Conservation (phyloP, 2,329 filamentous ascomycete species). For the Nemania sp. region DNA sequence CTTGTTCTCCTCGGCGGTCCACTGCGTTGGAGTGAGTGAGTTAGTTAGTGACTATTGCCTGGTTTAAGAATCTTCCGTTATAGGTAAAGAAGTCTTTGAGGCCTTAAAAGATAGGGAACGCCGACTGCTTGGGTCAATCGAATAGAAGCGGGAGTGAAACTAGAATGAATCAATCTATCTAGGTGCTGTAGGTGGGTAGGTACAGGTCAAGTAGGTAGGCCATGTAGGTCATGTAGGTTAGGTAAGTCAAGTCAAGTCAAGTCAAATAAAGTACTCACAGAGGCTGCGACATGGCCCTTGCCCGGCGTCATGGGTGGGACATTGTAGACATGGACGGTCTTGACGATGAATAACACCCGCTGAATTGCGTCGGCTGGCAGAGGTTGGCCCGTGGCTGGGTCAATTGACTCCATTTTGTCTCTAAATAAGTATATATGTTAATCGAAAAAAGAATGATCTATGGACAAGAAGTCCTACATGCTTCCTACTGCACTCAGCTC, state of each 20-base stretch:
- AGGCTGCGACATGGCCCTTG: constrained; percentile 80
- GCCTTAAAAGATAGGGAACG: not conserved
- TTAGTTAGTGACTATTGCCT: constrained; percentile 27
- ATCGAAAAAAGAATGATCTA: constrained; percentile 4
- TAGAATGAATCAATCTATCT: constrained; percentile 14
- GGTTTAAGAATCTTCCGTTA: not conserved
- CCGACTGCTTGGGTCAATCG: too few relatives aligned
- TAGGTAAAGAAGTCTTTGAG: not conserved
- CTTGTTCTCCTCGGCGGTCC: constrained; percentile 77
- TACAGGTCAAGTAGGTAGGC: not conserved
- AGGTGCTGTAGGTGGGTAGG: not conserved
- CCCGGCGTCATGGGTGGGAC: constrained; percentile 83
- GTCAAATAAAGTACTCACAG: constrained; percentile 48
- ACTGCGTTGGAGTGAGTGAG: constrained; percentile 53
- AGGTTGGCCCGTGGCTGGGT: constrained; percentile 76
- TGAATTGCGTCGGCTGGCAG: constrained; percentile 84
- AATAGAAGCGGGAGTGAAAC: constrained; percentile 2
- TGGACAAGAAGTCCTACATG: not conserved
- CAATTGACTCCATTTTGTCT: constrained; percentile 69
- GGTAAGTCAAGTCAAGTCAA: too few relatives aligned
- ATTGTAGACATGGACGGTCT: constrained; percentile 84
- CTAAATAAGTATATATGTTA: not conserved
- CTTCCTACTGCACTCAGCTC: not conserved
- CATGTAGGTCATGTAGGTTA: too few relatives aligned
- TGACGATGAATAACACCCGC: constrained; percentile 82